Base-by-base conservation (phyloP, 768 basidiomycete species). In the Tephrocybe sp. region DNA sequence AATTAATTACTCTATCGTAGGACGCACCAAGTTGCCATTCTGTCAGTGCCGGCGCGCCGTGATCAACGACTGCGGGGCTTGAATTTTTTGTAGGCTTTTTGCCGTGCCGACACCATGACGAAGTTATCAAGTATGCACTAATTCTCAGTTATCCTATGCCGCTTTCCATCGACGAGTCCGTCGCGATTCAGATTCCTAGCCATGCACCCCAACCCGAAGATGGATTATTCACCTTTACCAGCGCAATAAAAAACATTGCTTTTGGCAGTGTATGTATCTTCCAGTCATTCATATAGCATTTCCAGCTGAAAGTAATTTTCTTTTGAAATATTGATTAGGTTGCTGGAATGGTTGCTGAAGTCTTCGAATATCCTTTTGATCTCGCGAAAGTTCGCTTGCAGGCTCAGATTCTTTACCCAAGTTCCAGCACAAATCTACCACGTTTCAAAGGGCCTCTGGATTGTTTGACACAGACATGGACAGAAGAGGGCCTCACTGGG, bases 341-440 rank as follows among this genome's bases (percentile, higher is more conserved):
- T 19, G 89, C 92, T 45, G 92, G 92, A 10, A 90, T 94, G 75
- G 77, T 80, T 10, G 87, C 91, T 17, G 91, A 92, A 68, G 76
- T 93, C 6, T 87, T 95, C 57, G 93, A 93, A 70, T 92, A 93
- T 62, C 94, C 93, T 2, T 93, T 94, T 61, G 93, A 96, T 71
- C 77, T 96, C 33, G 87, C 90, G 56, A 95, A 95, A 71, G 93
- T 98, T 53, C 82, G 92, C 44, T 73, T 97, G 12, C 93, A 96
- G 70, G 80, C 89, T 3, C 93, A 96, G 65, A 86, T 92, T 4
- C 78, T 94, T 20, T 55, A 53, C 1, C 42, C 55, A 12, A 47
- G 34, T 11, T 44, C 56, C 2, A 87, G 90, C 60, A 83, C 70
- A 8, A 70, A 70, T 23, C 32, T 39, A 49, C 69, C 73, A 34